These are phyloP conservation scores for Postia placenta DNA, from an alignment of 768 basidiomycete genomes.

Conservation along the genomic window DNA sequence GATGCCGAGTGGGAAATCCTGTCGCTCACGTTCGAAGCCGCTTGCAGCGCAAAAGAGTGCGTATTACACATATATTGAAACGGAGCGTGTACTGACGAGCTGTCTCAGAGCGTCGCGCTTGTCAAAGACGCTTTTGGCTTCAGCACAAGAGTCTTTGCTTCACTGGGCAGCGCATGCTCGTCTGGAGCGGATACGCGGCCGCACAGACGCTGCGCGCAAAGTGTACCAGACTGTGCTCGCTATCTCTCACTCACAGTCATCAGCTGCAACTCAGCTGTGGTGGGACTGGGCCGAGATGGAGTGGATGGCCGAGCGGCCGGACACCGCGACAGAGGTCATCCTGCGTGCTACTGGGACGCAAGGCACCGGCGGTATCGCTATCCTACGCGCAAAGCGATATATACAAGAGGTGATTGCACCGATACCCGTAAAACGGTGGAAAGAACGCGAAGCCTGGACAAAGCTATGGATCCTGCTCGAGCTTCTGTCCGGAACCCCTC, in stretches of 20 bases:
- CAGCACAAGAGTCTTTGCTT: slow-evolving; percentile 45
- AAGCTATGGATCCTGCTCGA: slow-evolving; percentile 62
- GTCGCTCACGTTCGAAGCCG: slow-evolving; percentile 62
- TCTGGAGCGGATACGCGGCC: slow-evolving; percentile 62
- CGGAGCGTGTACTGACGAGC: background rate
- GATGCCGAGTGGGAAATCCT: slow-evolving; percentile 56
- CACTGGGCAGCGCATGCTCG: slow-evolving; percentile 78
- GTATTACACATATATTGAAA: slow-evolving; percentile 11
- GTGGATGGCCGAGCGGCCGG: slow-evolving; percentile 53
- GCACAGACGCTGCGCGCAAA: slow-evolving; percentile 65
- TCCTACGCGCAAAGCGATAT: slow-evolving; percentile 58
- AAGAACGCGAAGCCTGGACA: slow-evolving; percentile 59
- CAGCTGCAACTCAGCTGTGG: slow-evolving; percentile 34
- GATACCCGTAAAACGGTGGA: slow-evolving; percentile 33
- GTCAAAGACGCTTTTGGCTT: slow-evolving; percentile 59
- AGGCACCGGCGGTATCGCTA: slow-evolving; percentile 43
- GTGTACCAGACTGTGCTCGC: slow-evolving; percentile 66
- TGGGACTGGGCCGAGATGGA: slow-evolving; percentile 86
- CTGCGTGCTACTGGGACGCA: slow-evolving; percentile 49
- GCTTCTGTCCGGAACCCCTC: slow-evolving; percentile 42
- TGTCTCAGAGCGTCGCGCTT: slow-evolving; percentile 32
- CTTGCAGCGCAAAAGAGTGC: slow-evolving; percentile 51
- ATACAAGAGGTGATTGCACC: slow-evolving; percentile 41
- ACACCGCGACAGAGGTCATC: slow-evolving; percentile 47
- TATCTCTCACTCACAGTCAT: slow-evolving; percentile 20